Percentiles rank a stretch among this genome's conserved stretches.
phyloP scores from a whole-genome alignment of 2,329 filamentous ascomycete species.

The Juglanconis oblonga region DNA sequence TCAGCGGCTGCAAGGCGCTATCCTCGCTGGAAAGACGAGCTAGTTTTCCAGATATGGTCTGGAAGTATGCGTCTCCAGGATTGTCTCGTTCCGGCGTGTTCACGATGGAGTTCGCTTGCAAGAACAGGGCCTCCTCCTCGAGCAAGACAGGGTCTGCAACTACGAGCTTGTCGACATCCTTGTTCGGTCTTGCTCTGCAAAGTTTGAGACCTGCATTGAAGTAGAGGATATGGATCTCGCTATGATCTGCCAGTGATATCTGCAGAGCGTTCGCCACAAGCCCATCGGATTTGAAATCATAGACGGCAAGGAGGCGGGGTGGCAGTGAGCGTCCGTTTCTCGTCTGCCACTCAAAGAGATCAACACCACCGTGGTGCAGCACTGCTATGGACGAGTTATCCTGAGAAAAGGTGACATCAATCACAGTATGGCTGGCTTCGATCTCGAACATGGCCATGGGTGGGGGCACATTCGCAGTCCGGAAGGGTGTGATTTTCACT shows the following conservation, averaged over 20 bases:
- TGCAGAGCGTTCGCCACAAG: slow-evolving; percentile 32
- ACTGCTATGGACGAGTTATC: slow-evolving; percentile 67
- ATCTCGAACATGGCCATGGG: slow-evolving; percentile 87
- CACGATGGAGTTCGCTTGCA: slow-evolving; percentile 4
- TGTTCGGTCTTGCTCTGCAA: slow-evolving; percentile 9
- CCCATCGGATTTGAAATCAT: slow-evolving; percentile 35
- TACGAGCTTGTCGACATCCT: slow-evolving; percentile 16
- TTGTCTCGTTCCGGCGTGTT: not conserved
- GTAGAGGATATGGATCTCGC: slow-evolving; percentile 29
- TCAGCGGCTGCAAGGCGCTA: slow-evolving; percentile 31
- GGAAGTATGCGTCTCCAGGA: slow-evolving; percentile 36
- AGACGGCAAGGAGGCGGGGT: slow-evolving; percentile 38
- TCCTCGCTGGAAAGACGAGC: slow-evolving; percentile 32
- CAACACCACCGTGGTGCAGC: slow-evolving; percentile 64
- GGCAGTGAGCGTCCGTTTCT: slow-evolving; percentile 49
- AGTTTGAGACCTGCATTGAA: slow-evolving; percentile 25
- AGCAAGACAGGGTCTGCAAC: slow-evolving; percentile 20
- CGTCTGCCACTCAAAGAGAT: slow-evolving; percentile 68
- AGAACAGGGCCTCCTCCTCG: slow-evolving; percentile 13
- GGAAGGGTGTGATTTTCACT: slow-evolving; percentile 82
- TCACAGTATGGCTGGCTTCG: slow-evolving; percentile 54
- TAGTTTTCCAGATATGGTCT: slow-evolving; percentile 45
- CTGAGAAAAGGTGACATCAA: slow-evolving; percentile 73
- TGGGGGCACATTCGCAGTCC: slow-evolving; percentile 81
- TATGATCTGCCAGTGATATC: slow-evolving; percentile 28